phyloP scores from a whole-genome alignment of 208 protist species.

The Histomonas meleagridis region DNA sequence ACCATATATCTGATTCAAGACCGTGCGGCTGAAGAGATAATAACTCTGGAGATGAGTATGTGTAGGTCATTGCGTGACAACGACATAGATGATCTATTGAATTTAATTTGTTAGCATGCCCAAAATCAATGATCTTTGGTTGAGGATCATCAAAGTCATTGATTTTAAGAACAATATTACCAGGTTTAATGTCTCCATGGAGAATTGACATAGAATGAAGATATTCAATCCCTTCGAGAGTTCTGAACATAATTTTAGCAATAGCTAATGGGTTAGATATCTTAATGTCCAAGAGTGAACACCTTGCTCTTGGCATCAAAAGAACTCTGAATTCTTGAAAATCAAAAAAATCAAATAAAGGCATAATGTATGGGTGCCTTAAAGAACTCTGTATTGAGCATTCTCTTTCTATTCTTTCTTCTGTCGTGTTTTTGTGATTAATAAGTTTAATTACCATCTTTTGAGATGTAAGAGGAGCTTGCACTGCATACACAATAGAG shows the following conservation, averaged over 20 bases:
- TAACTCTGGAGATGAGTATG: not conserved
- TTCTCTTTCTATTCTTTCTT: not conserved
- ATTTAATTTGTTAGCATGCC: not conserved
- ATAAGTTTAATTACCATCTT: not conserved
- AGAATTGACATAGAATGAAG: not conserved
- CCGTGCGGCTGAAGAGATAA: not conserved
- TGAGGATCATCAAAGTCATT: not conserved
- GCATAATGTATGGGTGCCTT: not conserved
- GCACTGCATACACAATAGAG: not conserved
- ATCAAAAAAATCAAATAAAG: not conserved
- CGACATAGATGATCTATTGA: not conserved
- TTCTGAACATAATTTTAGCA: not conserved
- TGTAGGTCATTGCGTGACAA: not conserved
- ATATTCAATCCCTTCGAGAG: not conserved
- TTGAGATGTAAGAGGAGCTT: not conserved
- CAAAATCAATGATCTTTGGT: not conserved
- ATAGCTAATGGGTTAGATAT: not conserved
- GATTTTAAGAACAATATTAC: not conserved
- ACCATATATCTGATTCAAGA: not conserved
- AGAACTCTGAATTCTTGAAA: not conserved
- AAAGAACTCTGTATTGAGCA: not conserved
- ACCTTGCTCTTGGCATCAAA: not conserved
- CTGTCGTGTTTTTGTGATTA: not conserved
- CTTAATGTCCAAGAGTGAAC: too few relatives aligned
- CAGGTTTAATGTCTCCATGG: not conserved